phyloP scores from a whole-genome alignment of 805 yeast genomes.

The Kluyveromyces aestuarii region DNA sequence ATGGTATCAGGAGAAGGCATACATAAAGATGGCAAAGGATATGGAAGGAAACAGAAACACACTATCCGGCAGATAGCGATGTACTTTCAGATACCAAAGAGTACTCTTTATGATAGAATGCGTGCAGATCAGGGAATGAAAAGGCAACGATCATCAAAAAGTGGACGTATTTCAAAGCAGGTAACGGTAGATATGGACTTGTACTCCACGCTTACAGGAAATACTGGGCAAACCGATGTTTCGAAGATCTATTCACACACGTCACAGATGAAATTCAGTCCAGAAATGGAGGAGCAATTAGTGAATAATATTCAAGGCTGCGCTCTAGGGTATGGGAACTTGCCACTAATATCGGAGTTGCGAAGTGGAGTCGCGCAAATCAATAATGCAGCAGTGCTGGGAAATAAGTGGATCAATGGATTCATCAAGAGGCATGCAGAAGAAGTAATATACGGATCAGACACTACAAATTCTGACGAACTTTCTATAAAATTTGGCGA shows the following conservation, averaged over 20 bases:
- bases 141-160: not conserved
- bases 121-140: conserved; percentile 2
- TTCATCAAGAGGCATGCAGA: conserved; percentile 17
- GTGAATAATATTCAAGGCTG: conserved; percentile 9
- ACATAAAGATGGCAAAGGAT: conserved; percentile 2
- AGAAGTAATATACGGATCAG: conserved; percentile 15
- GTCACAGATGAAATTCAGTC: conserved; percentile 20
- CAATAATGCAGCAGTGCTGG: conserved; percentile 5
- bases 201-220: not conserved
- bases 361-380: conserved; percentile 8
- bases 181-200: not conserved
- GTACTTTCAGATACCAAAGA: conserved; percentile 20
- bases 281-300: conserved; percentile 12
- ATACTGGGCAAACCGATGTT: not conserved
- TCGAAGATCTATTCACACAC: conserved; percentile 8
- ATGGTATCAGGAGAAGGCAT: conserved; percentile 8
- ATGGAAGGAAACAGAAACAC: conserved; percentile 7
- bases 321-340: conserved; percentile 15
- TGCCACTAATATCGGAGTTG: conserved; percentile 11
- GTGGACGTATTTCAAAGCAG: not conserved
- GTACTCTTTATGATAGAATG: conserved; percentile 20
- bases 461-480: not conserved
- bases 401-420: conserved; percentile 19
- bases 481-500: conserved; percentile 9
- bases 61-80: conserved; percentile 19